Evolutionary conservation across 192 early-diverging fungal species (phyloP), one percentile per base, ranked within the genome.

Genomic region (Ambispora gerdemannii): DNA sequence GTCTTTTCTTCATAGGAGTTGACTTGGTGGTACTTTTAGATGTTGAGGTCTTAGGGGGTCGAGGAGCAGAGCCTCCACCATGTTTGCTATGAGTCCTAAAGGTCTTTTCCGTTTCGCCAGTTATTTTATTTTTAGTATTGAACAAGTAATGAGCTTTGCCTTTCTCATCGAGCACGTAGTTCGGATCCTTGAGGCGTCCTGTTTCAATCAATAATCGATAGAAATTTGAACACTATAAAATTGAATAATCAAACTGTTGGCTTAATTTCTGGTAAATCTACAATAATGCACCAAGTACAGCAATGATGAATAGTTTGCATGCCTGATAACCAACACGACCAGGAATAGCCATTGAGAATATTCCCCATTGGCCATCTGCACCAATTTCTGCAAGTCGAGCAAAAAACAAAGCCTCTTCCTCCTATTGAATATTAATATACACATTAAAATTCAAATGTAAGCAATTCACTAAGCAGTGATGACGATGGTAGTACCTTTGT

Each of bases 261-360:
- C n/a, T 17, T 2, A 13, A 24, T 20, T 8, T 2, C 30, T 17
- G 36, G 43, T 50, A 58, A 36, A 70, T 31, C 4, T 19, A 28
- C 0, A 35, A 10, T 34, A 59, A 64, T 27, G 20, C n/a, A n/a
- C n/a, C n/a, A n/a, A n/a, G n/a, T n/a, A n/a, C n/a, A n/a, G n/a
- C n/a, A n/a, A n/a, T n/a, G n/a, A n/a, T n/a, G n/a, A n/a, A n/a
- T n/a, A n/a, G n/a, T n/a, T n/a, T n/a, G n/a, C n/a, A 64, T 78
- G 90, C 90, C 83, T 97, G 95, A 76, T 98, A 98, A 13, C 95
- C 95, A 36, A 98, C 95, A 51, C 95, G 87, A 27, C 95, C 95
- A 13, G 95, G 94, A 38, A 98, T 92, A 4, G 91, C 84, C 89
- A 95, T 95, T 27, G 93, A 94, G 77, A 98, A 98, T 49, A 96